These are phyloP conservation scores for Phytopythium aichiense DNA, from an alignment of 352 stramenopile species.

Conservation along the genomic window DNA sequence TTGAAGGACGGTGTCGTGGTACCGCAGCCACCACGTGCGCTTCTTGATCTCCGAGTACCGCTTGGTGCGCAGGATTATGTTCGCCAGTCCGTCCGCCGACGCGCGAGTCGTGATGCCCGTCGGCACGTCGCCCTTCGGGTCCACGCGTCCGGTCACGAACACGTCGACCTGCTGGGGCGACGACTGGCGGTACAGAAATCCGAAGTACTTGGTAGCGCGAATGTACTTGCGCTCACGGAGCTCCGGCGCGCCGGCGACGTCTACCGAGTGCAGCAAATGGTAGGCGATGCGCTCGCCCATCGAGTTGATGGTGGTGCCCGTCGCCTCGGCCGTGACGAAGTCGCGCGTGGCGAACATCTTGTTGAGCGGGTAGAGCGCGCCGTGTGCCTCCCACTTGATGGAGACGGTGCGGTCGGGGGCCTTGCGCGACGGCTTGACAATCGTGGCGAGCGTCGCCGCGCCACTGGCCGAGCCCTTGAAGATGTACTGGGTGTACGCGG, in stretches of 20 bases:
- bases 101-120: slow-evolving; percentile 24
- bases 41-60: slow-evolving; percentile 53
- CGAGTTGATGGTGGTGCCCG: slow-evolving; percentile 12
- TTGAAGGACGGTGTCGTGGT: slow-evolving; percentile 8
- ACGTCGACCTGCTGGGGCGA: slow-evolving; percentile 33
- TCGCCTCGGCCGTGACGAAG: slow-evolving; percentile 10
- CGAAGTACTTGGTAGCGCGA: slow-evolving; percentile 8
- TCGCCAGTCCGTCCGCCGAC: slow-evolving; percentile 23
- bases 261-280: slow-evolving; percentile 18
- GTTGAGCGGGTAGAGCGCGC: slow-evolving; percentile 12
- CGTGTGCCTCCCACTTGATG: slow-evolving; percentile 31
- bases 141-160: slow-evolving; percentile 39
- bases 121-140: slow-evolving; percentile 26
- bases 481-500: slow-evolving; percentile 28
- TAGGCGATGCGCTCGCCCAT: slow-evolving; percentile 21
- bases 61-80: slow-evolving; percentile 10
- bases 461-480: slow-evolving; percentile 19
- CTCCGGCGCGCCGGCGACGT: slow-evolving; percentile 9
- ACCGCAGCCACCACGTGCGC: slow-evolving; percentile 30
- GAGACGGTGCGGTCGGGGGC: slow-evolving; percentile 21
- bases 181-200: slow-evolving; percentile 19
- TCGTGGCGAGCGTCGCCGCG: slow-evolving; percentile 17
- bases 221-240: slow-evolving; percentile 5
- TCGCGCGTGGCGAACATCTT: slow-evolving; percentile 12
- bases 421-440: slow-evolving; percentile 17